These are phyloP conservation scores for Malassezia slooffiae DNA, from an alignment of 1,284 basidiomycete species.

Conservation along the genomic window DNA sequence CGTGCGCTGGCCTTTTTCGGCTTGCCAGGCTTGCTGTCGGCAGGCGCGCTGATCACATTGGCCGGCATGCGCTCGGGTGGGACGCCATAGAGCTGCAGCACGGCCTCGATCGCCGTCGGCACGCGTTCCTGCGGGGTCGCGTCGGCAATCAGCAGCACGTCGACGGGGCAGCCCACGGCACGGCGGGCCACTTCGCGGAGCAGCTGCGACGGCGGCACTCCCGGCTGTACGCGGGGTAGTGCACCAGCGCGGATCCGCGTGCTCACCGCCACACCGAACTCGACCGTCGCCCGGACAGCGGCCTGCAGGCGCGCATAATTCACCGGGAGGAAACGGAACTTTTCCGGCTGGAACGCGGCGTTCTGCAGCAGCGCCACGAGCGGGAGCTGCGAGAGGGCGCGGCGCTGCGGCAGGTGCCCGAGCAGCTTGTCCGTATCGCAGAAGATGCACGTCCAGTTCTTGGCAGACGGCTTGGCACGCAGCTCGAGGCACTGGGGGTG, in stretches of 20 bases:
- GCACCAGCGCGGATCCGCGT: slow-evolving; percentile 13
- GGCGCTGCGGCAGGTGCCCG: slow-evolving; percentile 10
- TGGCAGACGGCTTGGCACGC: slow-evolving; percentile 5
- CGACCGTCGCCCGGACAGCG: slow-evolving; percentile 14
- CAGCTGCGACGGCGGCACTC: slow-evolving; percentile 1
- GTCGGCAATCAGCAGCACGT: slow-evolving; percentile 25
- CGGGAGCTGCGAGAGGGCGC: slow-evolving; percentile 21
- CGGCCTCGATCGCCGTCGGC: slow-evolving; percentile 10
- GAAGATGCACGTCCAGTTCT: slow-evolving; percentile 30
- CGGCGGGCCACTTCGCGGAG: slow-evolving; percentile 24
- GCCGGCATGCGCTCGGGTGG: not conserved
- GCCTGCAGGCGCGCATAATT: slow-evolving; percentile 11
- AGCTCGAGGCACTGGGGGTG: slow-evolving; percentile 32
- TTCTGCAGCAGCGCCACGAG: slow-evolving; percentile 28
- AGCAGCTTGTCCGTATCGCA: slow-evolving; percentile 19
- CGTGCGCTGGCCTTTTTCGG: slow-evolving; percentile 1
- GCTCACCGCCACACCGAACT: slow-evolving; percentile 15
- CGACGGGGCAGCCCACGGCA: slow-evolving; percentile 26
- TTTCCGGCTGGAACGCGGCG: slow-evolving; percentile 16
- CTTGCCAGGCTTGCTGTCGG: slow-evolving; percentile 17
- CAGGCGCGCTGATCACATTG: not conserved
- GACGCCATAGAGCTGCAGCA: slow-evolving; percentile 3
- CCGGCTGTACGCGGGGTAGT: not conserved
- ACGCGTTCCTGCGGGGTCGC: slow-evolving; percentile 7
- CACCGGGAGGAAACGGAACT: slow-evolving; percentile 15